These are phyloP conservation scores for Trichoderma atroviride DNA, from an alignment of 2,329 filamentous ascomycete species.

Conservation along the genomic window DNA sequence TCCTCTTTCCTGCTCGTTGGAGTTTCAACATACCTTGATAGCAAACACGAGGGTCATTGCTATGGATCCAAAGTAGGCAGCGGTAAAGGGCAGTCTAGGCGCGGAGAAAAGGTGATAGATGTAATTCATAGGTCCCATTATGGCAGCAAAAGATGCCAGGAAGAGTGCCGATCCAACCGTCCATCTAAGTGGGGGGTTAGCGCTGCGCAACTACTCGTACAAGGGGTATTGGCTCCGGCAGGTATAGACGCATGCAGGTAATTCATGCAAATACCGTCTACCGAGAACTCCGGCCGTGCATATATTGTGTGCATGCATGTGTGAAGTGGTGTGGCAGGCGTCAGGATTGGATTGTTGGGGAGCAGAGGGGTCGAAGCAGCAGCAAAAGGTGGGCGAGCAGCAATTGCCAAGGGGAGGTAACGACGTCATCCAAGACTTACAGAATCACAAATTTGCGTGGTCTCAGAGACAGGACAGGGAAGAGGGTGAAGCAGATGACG, in stretches of 20 bases:
- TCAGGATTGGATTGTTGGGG: conserved; percentile 9
- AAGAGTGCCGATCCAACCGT: conserved; percentile 90
- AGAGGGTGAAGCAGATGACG: conserved; percentile 86
- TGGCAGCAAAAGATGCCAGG: conserved; percentile 85
- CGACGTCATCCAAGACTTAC: conserved; percentile 64
- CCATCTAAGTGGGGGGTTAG: conserved; percentile 67
- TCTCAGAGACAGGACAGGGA: conserved; percentile 77
- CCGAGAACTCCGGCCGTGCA: conserved; percentile 20
- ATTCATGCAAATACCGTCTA: conserved; percentile 12
- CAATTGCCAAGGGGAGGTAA: conserved; percentile 26
- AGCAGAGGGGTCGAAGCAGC: conserved; percentile 13
- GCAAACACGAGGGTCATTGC: conserved; percentile 88
- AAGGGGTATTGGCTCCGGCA: conserved; percentile 15
- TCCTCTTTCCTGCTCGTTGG: not conserved
- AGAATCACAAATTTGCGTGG: conserved; percentile 95
- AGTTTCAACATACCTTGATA: conserved; percentile 71
- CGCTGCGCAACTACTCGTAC: conserved; percentile 18
- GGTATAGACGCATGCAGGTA: conserved; percentile 20
- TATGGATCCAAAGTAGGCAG: conserved; percentile 93
- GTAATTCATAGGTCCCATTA: conserved; percentile 90
- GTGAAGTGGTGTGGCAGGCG: conserved; percentile 15
- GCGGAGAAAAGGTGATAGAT: conserved; percentile 81
- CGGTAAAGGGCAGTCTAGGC: conserved; percentile 86
- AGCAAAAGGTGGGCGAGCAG: conserved; percentile 12
- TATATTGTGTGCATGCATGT: conserved; percentile 23